Conservation (phyloP, 1,139 yeast species). For the Sugiyamaella grinbergsii region DNA sequence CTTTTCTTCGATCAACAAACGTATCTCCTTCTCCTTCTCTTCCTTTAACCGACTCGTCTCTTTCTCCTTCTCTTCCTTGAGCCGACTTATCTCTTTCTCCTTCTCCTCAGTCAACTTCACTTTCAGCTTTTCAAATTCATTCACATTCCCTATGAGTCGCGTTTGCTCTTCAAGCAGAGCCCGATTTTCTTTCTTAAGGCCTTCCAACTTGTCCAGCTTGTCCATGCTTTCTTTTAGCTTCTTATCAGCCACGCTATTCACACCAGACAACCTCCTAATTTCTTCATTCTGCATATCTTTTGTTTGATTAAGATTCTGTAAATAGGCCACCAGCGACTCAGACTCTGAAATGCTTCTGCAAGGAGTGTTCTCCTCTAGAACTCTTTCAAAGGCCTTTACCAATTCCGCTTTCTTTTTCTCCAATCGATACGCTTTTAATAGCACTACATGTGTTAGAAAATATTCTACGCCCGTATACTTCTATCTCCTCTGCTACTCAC, state of each 20-base stretch:
- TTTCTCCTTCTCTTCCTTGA: conserved; percentile 28
- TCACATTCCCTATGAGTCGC: conserved; percentile 4
- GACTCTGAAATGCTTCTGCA: conserved; percentile 72
- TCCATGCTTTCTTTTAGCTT: conserved; percentile 26
- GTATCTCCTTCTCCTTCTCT: background rate
- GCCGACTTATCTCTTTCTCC: conserved; percentile 16
- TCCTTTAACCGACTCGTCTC: conserved; percentile 14
- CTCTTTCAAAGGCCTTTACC: conserved; percentile 66
- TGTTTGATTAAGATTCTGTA: conserved; percentile 64
- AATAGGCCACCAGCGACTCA: conserved; percentile 66
- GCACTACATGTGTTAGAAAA: conserved; percentile 31
- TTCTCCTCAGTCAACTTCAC: conserved; percentile 7
- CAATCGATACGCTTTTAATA: conserved; percentile 78
- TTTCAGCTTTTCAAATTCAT: conserved; percentile 5
- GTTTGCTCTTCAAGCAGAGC: background rate
- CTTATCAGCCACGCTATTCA: conserved; percentile 17
- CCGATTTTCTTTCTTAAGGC: background rate
- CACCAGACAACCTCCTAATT: conserved; percentile 45
- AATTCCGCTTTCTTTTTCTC: conserved; percentile 72
- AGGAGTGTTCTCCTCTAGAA: conserved; percentile 80
- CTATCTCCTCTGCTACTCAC: conserved; percentile 31
- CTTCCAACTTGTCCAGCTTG: conserved; percentile 2
- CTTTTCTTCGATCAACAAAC: background rate
- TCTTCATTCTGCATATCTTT: conserved; percentile 60
- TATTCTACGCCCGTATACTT: background rate